Conservation (phyloP, 352 stramenopile genomes). For the Globisporangium nagaii region DNA sequence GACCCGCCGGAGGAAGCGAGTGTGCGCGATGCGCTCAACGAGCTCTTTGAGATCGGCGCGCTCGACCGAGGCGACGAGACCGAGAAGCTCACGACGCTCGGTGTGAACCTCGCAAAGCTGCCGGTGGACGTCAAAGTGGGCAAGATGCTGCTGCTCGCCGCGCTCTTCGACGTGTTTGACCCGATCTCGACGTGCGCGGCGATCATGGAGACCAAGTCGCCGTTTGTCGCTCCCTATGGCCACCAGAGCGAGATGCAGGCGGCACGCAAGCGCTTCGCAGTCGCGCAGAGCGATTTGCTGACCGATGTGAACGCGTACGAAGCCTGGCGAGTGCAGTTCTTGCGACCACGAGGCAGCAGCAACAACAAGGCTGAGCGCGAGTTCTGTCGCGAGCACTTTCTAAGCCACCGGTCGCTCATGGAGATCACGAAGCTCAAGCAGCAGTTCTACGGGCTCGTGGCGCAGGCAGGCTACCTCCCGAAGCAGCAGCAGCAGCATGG, state of each 20-base stretch:
- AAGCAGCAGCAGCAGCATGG: neutral
- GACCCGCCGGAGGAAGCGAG: constrained; percentile 87
- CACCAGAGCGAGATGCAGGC: constrained; percentile 64
- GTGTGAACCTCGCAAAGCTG: constrained; percentile 88
- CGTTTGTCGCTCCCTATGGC: constrained; percentile 74
- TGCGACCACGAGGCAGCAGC: neutral
- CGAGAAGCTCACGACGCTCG: constrained; percentile 91
- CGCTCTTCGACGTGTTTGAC: constrained; percentile 90
- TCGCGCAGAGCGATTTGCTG: constrained; percentile 62
- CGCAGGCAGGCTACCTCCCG: constrained; percentile 57
- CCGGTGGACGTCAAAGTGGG: constrained; percentile 96
- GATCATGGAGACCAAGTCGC: constrained; percentile 76
- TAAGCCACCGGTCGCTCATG: constrained; percentile 48
- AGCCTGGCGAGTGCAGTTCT: constrained; percentile 34
- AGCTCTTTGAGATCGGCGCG: constrained; percentile 88
- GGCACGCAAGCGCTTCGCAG: constrained; percentile 47
- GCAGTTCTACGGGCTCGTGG: constrained; percentile 65
- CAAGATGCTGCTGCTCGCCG: constrained; percentile 96
- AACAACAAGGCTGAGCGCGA: constrained; percentile 37
- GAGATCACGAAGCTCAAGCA: constrained; percentile 75
- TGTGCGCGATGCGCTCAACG: constrained; percentile 87
- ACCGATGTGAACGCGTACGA: constrained; percentile 80
- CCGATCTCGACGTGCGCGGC: constrained; percentile 61
- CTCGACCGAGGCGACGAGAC: constrained; percentile 54
- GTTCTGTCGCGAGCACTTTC: constrained; percentile 68